Percentiles rank a stretch among this genome's conserved stretches.
These are phyloP conservation scores for Metarhizium humberi DNA, from an alignment of 2,329 filamentous ascomycete genomes.

Conservation along the genomic window DNA sequence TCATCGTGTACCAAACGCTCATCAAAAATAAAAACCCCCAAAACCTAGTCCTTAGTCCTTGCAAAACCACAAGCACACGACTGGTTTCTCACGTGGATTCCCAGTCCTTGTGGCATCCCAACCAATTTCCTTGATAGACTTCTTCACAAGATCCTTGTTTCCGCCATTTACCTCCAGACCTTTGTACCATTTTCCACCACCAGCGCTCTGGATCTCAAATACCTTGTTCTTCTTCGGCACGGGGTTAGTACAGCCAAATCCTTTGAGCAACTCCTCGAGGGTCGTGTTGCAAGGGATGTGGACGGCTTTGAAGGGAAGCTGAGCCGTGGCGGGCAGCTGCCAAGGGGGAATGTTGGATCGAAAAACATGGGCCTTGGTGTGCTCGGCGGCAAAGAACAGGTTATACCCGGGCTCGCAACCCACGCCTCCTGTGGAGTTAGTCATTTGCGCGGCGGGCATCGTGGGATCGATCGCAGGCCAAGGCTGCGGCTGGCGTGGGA, in stretches of 20 bases:
- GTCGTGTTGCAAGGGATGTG: constrained; percentile 44
- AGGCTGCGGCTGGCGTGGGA: constrained; percentile 30
- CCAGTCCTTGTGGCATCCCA: constrained; percentile 47
- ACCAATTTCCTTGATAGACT: constrained; percentile 45
- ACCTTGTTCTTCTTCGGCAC: constrained; percentile 44
- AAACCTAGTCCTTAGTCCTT: constrained; percentile 34
- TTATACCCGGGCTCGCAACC: constrained; percentile 55
- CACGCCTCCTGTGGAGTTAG: constrained; percentile 46
- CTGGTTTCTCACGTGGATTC: constrained; percentile 35
- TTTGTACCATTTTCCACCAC: constrained; percentile 49
- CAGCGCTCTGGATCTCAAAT: constrained; percentile 45
- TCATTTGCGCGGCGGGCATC: constrained; percentile 44
- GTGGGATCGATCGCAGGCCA: constrained; percentile 32
- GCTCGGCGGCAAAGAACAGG: constrained; percentile 49
- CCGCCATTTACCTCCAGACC: constrained; percentile 42
- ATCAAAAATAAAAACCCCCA: background rate
- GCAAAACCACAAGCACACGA: constrained; percentile 52
- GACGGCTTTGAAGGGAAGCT: constrained; percentile 37
- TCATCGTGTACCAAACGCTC: background rate
- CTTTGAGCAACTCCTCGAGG: constrained; percentile 46
- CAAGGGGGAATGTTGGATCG: constrained; percentile 42
- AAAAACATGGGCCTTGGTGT: constrained; percentile 52
- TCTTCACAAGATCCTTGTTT: constrained; percentile 35
- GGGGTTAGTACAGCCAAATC: constrained; percentile 47
- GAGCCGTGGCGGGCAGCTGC: constrained; percentile 33